Base-by-base conservation (phyloP, 208 protist species). In the Leishmania mexicana region DNA sequence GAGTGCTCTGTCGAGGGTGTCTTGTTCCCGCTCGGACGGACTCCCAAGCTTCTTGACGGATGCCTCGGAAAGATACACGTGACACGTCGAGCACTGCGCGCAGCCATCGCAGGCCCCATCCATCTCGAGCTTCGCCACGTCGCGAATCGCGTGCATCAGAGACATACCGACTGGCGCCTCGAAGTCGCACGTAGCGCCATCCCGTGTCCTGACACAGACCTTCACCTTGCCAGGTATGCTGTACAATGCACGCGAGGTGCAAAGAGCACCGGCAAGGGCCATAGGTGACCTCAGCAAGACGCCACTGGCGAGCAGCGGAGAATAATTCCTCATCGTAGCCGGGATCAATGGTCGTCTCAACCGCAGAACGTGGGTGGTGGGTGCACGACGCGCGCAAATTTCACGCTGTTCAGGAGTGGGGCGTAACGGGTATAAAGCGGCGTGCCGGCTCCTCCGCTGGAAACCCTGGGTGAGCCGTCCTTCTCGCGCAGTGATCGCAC, bases 1-100 rank as follows among this genome's bases (percentile, higher is more conserved):
- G 7, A 87, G 83, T 3, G 95, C 89, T 40, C 94, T 85, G 80
- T 98, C 95, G 8, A 98, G 81, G 75, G 95, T 89, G 72, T 98
- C 95, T 85, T 88, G 71, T 77, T 98, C 95, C 28, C 98, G 93
- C 67, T 99, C 98, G 0, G 92, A 79, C 6, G 80, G 77, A 76
- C 89, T 80, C 7, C 76, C 78, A 11, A 99, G 75, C 65, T 94
- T 95, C 75, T 97, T 88, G 78, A 92, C 99, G 75, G 81, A 85
- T 68, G 90, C 87, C 72, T 87, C 76, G 54, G 97, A 88, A 45
- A 99, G 71, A 75, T 98, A 93, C 17, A 99, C 96, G 76, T 99
- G 98, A 83, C 98, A 99, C 8, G 98, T 99, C 53, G 91, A 96
- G 83, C 98, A 99, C 76, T 98, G 94, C 70, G 95, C 90, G 60